Evolutionary conservation across 2,329 filamentous ascomycete genomes (phyloP).

Genomic region (Purpureocillium takamizusanense): DNA sequence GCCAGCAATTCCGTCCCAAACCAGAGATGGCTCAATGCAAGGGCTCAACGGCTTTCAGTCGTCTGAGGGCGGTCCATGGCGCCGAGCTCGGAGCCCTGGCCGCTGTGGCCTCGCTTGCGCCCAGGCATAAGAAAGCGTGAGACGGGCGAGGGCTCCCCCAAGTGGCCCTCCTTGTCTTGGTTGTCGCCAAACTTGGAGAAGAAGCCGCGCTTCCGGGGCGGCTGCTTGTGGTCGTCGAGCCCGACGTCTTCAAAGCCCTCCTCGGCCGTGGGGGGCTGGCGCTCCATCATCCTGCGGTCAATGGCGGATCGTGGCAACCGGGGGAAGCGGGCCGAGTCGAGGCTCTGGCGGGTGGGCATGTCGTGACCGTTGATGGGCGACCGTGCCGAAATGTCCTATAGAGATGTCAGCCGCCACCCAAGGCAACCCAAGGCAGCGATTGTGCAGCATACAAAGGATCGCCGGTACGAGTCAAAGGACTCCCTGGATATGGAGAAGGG

Average conservation of each 20-base stretch:
- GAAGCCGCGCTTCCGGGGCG: slow-evolving; percentile 53
- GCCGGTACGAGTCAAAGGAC: slow-evolving; percentile 92
- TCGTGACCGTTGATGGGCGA: slow-evolving; percentile 62
- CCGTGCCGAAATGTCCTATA: slow-evolving; percentile 79
- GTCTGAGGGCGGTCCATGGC: slow-evolving; percentile 41
- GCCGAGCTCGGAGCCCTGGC: slow-evolving; percentile 62
- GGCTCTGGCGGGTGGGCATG: slow-evolving; percentile 60
- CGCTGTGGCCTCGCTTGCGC: slow-evolving; percentile 57
- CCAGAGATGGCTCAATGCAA: too few relatives aligned
- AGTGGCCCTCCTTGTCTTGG: slow-evolving; percentile 21
- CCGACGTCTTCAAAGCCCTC: slow-evolving; percentile 88
- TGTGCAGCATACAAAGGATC: slow-evolving; percentile 70
- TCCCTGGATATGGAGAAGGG: slow-evolving; percentile 93
- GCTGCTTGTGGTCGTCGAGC: slow-evolving; percentile 61
- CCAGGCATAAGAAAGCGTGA: slow-evolving; percentile 60
- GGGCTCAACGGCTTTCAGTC: slow-evolving; percentile 8
- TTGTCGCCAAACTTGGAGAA: slow-evolving; percentile 67
- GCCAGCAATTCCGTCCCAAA: too few relatives aligned
- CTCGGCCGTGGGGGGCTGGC: slow-evolving; percentile 58
- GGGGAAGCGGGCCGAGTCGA: slow-evolving; percentile 64
- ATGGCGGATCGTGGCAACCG: slow-evolving; percentile 54
- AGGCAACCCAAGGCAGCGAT: not conserved
- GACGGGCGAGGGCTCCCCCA: slow-evolving; percentile 28
- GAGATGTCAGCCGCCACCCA: slow-evolving; percentile 9
- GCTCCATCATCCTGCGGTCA: slow-evolving; percentile 49